Evolutionary conservation across 345 rosid species (phyloP).

Genomic region (Citropsis articulata): DNA sequence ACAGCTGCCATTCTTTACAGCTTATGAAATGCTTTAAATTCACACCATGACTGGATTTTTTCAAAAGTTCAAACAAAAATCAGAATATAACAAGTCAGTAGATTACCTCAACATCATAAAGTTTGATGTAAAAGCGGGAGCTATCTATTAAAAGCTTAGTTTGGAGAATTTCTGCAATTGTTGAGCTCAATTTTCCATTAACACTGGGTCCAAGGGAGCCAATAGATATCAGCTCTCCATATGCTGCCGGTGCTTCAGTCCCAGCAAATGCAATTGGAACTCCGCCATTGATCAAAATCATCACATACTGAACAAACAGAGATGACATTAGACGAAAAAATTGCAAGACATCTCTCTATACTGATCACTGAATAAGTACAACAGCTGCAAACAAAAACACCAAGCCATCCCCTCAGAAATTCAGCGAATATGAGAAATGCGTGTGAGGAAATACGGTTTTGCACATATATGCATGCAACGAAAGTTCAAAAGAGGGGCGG

Average conservation of each 20-base stretch:
- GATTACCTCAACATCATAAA: conserved; percentile 69
- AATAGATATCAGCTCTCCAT: conserved; percentile 80
- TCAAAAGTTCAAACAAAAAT: not conserved
- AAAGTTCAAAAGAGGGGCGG: not conserved
- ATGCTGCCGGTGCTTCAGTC: conserved; percentile 86
- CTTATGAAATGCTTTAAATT: not conserved
- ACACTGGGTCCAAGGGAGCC: conserved; percentile 78
- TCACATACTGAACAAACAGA: conserved; percentile 62
- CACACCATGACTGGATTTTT: not conserved
- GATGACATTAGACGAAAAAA: not conserved
- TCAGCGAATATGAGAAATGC: not conserved
- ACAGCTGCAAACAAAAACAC: not conserved
- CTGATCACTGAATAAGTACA: not conserved
- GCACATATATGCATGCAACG: not conserved
- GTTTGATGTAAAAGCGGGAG: conserved; percentile 88
- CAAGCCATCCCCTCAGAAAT: not conserved
- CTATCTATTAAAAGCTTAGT: conserved; percentile 74
- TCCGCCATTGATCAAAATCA: conserved; percentile 79
- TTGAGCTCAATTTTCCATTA: conserved; percentile 72
- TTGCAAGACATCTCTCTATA: not conserved
- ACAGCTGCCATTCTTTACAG: not conserved
- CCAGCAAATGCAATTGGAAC: conserved; percentile 90
- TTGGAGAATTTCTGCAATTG: conserved; percentile 77
- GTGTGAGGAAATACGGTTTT: not conserved
- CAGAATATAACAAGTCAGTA: not conserved